These are phyloP conservation scores for Pholiota molesta DNA, from an alignment of 768 basidiomycete species.

Conservation along the genomic window DNA sequence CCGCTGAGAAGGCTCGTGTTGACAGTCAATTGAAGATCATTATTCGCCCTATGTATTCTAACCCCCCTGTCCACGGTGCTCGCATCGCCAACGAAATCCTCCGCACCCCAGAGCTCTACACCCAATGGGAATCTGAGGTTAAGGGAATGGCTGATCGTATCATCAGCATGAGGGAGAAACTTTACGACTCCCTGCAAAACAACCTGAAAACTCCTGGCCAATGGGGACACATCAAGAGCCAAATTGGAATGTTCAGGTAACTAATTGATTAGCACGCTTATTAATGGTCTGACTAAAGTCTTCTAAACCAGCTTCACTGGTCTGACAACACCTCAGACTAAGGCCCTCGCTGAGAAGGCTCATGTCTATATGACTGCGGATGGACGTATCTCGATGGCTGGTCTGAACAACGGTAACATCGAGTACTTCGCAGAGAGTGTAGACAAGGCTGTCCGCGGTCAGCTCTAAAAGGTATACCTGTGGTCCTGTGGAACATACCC, in stretches of 20 bases:
- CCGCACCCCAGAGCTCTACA: constrained; percentile 70
- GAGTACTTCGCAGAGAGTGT: constrained; percentile 90
- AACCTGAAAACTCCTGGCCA: constrained; percentile 89
- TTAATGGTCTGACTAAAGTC: constrained; percentile 2
- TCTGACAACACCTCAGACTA: constrained; percentile 76
- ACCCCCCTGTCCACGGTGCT: constrained; percentile 92
- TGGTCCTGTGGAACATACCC: constrained; percentile 15
- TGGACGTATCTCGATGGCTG: constrained; percentile 94
- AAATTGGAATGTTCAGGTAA: constrained; percentile 98
- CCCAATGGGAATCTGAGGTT: constrained; percentile 90
- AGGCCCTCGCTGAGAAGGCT: constrained; percentile 81
- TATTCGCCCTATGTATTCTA: constrained; percentile 96
- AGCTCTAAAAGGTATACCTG: constrained; percentile 48
- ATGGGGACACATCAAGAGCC: constrained; percentile 94
- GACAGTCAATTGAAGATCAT: constrained; percentile 96
- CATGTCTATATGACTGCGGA: constrained; percentile 95
- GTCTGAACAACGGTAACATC: constrained; percentile 81
- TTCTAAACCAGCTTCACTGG: constrained; percentile 74
- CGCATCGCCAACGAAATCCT: constrained; percentile 87
- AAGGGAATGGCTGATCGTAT: constrained; percentile 96
- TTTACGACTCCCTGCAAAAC: constrained; percentile 77
- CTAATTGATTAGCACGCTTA: constrained; percentile 19
- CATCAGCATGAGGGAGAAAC: constrained; percentile 86
- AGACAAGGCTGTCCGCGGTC: constrained; percentile 79
- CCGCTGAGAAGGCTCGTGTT: constrained; percentile 82